phyloP scores from a whole-genome alignment of 1,284 basidiomycete species.

The Meira miltonrushii region DNA sequence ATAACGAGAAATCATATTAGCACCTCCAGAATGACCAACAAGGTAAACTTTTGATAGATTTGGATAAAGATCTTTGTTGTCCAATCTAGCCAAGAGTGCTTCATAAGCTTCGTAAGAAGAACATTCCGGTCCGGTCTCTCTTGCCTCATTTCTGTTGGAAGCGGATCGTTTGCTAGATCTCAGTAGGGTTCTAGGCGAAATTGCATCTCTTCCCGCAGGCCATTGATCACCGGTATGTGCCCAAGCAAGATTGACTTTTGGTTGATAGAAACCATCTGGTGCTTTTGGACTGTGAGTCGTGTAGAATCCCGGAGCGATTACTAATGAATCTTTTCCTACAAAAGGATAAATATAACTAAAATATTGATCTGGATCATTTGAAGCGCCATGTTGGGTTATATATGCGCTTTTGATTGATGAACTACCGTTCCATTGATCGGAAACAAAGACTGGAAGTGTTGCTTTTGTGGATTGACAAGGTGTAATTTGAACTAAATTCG shows the following conservation, averaged over 20 bases:
- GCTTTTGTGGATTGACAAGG: background rate
- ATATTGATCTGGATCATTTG: background rate
- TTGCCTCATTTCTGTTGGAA: no score
- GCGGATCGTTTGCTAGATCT: no score
- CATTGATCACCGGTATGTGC: background rate
- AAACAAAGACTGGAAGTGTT: background rate
- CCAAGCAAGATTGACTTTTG: background rate
- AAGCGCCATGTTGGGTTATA: background rate
- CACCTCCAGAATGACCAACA: conserved; percentile 29
- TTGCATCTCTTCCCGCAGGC: background rate
- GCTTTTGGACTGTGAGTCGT: background rate
- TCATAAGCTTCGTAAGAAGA: conserved; percentile 35
- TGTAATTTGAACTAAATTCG: background rate
- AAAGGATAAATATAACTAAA: background rate
- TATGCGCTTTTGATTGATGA: background rate
- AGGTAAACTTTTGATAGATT: conserved; percentile 20
- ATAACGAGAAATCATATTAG: conserved; percentile 27
- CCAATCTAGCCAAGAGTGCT: conserved; percentile 17
- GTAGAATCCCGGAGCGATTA: background rate
- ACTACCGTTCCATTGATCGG: background rate
- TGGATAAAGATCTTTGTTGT: conserved; percentile 20
- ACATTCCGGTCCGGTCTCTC: conserved; percentile 23
- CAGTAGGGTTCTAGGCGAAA: background rate
- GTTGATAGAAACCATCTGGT: background rate
- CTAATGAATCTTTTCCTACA: background rate